Percentiles rank a stretch among this genome's conserved stretches.
Conservation (phyloP, 2,329 filamentous ascomycete genomes). For the Sordariomycetes sp. region DNA sequence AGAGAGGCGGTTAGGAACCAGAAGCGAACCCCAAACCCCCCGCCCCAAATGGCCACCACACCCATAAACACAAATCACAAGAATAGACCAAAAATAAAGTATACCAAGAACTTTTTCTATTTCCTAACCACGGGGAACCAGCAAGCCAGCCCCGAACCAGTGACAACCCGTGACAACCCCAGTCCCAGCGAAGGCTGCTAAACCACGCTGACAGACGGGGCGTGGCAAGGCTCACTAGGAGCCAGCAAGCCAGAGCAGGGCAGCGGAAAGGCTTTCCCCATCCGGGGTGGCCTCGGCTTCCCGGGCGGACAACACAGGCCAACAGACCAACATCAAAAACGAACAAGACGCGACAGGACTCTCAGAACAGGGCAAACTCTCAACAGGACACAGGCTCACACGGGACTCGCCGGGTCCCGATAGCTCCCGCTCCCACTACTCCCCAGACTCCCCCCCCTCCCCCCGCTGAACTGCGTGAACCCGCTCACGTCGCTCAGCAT, state of each 20-base stretch:
- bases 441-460: constrained; percentile 23
- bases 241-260: too few species aligned
- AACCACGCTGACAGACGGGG: too few species aligned
- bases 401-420: constrained; percentile 1
- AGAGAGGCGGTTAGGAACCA: too few species aligned
- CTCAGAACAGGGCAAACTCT: not conserved
- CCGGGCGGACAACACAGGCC: not conserved
- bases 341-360: not conserved
- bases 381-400: not conserved
- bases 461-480: constrained; percentile 51
- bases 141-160: not conserved
- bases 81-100: not conserved
- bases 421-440: constrained; percentile 3
- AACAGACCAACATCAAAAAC: not conserved
- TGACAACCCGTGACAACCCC: not conserved
- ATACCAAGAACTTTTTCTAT: not conserved
- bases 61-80: not conserved
- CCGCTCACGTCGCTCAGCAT: constrained; percentile 60
- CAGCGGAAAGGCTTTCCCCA: too few species aligned
- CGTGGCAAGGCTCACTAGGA: too few species aligned
- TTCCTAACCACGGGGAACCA: not conserved
- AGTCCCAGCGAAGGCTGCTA: not conserved
- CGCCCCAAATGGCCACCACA: too few species aligned
- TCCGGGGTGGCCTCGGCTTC: too few species aligned
- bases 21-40: too few species aligned